phyloP scores from a whole-genome alignment of 371 early-diverging fungal species.

The Apophysomyces sp. region DNA sequence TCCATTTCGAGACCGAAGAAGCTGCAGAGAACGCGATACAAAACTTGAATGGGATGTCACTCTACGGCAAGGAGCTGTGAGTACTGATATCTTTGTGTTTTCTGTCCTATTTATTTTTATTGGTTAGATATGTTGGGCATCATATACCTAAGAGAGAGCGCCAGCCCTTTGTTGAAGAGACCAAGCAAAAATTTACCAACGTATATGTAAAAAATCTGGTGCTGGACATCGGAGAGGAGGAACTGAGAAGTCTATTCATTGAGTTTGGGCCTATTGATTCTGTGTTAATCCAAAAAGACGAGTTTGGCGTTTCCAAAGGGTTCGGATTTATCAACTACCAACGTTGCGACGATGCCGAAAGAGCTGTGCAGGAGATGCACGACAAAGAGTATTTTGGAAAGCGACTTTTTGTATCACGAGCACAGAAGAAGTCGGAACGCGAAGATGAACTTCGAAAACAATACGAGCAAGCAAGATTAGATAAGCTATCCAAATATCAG shows the following conservation, averaged over 20 bases:
- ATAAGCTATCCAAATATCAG: conserved; percentile 92
- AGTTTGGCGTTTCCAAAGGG: conserved; percentile 82
- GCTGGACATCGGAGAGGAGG: conserved; percentile 80
- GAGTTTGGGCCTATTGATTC: conserved; percentile 89
- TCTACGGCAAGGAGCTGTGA: conserved; percentile 92
- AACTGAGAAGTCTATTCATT: conserved; percentile 80
- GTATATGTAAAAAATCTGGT: conserved; percentile 98
- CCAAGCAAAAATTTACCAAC: conserved; percentile 90
- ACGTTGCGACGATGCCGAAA: conserved; percentile 85
- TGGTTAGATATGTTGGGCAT: conserved; percentile 69
- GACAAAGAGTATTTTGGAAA: conserved; percentile 87
- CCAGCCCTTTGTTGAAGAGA: conserved; percentile 77
- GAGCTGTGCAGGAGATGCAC: conserved; percentile 92
- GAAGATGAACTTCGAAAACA: conserved; percentile 92
- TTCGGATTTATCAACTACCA: conserved; percentile 98
- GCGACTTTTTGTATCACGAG: conserved; percentile 95
- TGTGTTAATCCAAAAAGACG: conserved; percentile 71
- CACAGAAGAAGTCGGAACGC: conserved; percentile 98
- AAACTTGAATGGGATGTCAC: conserved; percentile 92
- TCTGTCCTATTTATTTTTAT: background rate
- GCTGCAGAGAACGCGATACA: conserved; percentile 96
- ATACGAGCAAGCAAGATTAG: conserved; percentile 81
- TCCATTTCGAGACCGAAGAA: conserved; percentile 96
- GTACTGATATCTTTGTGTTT: background rate
- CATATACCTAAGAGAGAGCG: conserved; percentile 92